These are phyloP conservation scores for Cryphonectria naterciae DNA, from an alignment of 2,329 filamentous ascomycete species.

Conservation along the genomic window DNA sequence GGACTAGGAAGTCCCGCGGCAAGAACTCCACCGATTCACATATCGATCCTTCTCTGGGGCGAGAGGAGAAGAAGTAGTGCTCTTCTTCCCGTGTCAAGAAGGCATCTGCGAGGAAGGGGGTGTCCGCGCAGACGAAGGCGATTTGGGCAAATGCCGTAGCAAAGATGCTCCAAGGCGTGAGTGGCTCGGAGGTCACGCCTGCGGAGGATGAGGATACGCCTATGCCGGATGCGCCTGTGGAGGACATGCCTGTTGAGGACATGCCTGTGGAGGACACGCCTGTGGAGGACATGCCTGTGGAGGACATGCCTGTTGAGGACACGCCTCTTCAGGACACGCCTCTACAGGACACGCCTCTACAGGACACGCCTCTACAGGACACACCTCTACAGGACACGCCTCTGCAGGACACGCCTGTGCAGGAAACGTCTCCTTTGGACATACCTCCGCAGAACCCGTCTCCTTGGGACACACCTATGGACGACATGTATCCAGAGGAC, in stretches of 20 bases:
- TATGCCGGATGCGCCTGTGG: not conserved
- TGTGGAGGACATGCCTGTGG: too few relatives aligned
- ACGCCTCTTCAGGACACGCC: not conserved
- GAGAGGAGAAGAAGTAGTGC: conserved; percentile 29
- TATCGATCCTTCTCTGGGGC: conserved; percentile 27
- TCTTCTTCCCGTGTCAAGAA: conserved; percentile 25
- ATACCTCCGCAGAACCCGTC: not conserved
- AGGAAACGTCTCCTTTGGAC: not conserved
- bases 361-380: too few relatives aligned
- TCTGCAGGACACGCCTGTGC: not conserved
- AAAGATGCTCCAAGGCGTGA: not conserved
- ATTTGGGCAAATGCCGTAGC: not conserved
- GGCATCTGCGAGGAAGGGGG: not conserved
- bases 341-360: not conserved
- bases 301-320: not conserved
- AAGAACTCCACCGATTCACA: conserved; percentile 34
- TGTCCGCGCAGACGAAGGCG: not conserved
- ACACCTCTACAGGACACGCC: too few relatives aligned
- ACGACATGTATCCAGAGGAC: not conserved
- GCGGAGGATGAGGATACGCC: not conserved
- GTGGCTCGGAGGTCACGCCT: too few relatives aligned
- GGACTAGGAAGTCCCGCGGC: conserved; percentile 39
- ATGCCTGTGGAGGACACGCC: not conserved
- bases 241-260: not conserved
- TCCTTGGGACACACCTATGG: not conserved